Evolutionary conservation across 495 filamentous ascomycete genomes (phyloP).

Genomic region (Aspergillus sparsus): DNA sequence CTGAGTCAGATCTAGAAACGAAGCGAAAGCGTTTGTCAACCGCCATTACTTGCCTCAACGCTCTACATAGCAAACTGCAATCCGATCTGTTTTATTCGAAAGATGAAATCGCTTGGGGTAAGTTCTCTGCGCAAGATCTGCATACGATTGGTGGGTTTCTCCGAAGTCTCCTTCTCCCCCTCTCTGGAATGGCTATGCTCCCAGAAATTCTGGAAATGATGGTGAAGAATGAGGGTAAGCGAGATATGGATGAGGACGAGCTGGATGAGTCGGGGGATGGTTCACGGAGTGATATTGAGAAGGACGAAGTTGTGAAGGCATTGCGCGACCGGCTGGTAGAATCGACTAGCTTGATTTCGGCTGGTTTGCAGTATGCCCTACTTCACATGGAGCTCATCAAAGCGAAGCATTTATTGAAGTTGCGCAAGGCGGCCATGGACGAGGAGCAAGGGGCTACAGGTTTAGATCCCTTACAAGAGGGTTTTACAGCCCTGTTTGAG

Average conservation of each 20-base stretch:
- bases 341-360: slow-evolving; percentile 42
- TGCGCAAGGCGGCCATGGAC: slow-evolving; percentile 24
- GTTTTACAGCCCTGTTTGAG: slow-evolving; percentile 29
- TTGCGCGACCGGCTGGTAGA: slow-evolving; percentile 61
- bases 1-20: slow-evolving; percentile 40
- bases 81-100: slow-evolving; percentile 71
- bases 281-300: slow-evolving; percentile 30
- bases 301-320: slow-evolving; percentile 55
- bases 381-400: slow-evolving; percentile 31
- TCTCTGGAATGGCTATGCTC: slow-evolving; percentile 68
- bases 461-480: slow-evolving; percentile 18
- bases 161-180: slow-evolving; percentile 59
- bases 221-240: slow-evolving; percentile 34
- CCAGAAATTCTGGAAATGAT: slow-evolving; percentile 68
- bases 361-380: slow-evolving; percentile 33
- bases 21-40: slow-evolving; percentile 48
- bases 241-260: slow-evolving; percentile 14
- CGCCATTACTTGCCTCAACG: slow-evolving; percentile 51
- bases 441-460: slow-evolving; percentile 33
- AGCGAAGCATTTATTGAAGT: slow-evolving; percentile 28
- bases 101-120: slow-evolving; percentile 68
- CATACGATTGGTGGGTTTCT: slow-evolving; percentile 54
- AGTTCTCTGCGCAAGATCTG: slow-evolving; percentile 65
- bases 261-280: slow-evolving; percentile 37
- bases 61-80: slow-evolving; percentile 63